phyloP scores from a whole-genome alignment of 2,329 filamentous ascomycete species.

The Fusarium keratoplasticum region DNA sequence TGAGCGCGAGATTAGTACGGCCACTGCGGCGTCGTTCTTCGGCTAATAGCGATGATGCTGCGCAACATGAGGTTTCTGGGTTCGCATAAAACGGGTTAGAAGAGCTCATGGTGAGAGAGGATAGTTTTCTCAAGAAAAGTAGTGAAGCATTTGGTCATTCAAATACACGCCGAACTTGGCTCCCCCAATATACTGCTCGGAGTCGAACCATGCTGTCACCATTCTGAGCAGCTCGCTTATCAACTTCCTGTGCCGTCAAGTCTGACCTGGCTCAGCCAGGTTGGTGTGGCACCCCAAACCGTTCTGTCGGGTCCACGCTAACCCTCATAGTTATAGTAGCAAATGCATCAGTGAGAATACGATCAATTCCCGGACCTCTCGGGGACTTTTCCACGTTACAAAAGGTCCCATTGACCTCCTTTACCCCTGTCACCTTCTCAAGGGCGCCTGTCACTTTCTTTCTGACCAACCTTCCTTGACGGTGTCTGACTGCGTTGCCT shows the following conservation, averaged over 20 bases:
- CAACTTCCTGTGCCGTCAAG: background rate
- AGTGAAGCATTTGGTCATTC: background rate
- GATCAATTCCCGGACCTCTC: background rate
- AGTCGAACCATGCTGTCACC: background rate
- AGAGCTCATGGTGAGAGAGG: background rate
- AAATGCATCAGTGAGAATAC: background rate
- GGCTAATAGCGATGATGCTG: background rate
- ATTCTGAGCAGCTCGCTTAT: background rate
- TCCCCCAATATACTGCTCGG: background rate
- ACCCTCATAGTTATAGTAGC: background rate
- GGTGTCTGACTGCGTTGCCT: background rate
- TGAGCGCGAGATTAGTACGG: background rate
- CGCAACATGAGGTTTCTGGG: background rate
- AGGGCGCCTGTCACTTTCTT: background rate
- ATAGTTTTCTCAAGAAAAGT: background rate
- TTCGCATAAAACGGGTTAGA: background rate
- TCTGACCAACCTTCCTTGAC: background rate
- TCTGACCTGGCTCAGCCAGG: background rate
- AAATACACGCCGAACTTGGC: background rate
- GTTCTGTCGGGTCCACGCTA: background rate
- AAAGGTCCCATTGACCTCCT: background rate
- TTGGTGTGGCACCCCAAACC: background rate
- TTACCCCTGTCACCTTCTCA: background rate
- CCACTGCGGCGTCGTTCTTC: background rate
- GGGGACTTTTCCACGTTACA: background rate